Base-by-base conservation (phyloP, 495 filamentous ascomycete genomes). In the Hypoxylon rickii region DNA sequence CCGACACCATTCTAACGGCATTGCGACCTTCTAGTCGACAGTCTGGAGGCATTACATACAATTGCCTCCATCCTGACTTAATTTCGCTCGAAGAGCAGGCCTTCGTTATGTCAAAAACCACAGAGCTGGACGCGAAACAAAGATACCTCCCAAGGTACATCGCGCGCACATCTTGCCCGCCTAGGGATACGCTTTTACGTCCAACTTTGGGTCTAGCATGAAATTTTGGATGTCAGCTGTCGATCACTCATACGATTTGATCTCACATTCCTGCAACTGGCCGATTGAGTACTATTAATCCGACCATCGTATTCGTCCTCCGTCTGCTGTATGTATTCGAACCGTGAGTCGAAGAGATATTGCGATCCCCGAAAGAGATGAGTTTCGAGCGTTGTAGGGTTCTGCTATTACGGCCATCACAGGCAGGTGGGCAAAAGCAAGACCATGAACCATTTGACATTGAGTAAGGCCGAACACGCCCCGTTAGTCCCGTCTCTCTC, bases 221-320 rank as follows among this genome's bases (percentile, higher is more conserved):
- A 51, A 57, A 62, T 45, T n/a, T 51, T 62, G 48, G 52, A 36
- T 63, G 59, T 58, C 42, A 58, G 48, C 53, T 54, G 59, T 58
- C 59, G 59, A 58, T 63, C 59, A 44, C 59, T 63, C 59, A 58
- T 63, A 58, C 53, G 53, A 57, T 63, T 63, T 57, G 59, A 53
- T 54, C 59, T 63, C 48, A 54, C 53, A 54, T 44, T 63, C 53
- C 53, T 58, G 53, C 59, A 63, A 41, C 53, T 42, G 59, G 49
- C 59, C 53, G 59, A 58, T 63, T 58, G 40, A 50, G 59, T 63
- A 12, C 33, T 36, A 54, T 63, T 45, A 49, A 39, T 42, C 51
- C 53, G 53, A 63, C 44, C 54, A 50, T 41, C 44, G 17, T 53
- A 54, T 45, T 48, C 39, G 22, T 61, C 11, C 16, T n/a, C n/a